Evolutionary conservation across 2,329 filamentous ascomycete species (phyloP), one percentile per base, ranked within the genome.

Genomic region (Periconia digitata): DNA sequence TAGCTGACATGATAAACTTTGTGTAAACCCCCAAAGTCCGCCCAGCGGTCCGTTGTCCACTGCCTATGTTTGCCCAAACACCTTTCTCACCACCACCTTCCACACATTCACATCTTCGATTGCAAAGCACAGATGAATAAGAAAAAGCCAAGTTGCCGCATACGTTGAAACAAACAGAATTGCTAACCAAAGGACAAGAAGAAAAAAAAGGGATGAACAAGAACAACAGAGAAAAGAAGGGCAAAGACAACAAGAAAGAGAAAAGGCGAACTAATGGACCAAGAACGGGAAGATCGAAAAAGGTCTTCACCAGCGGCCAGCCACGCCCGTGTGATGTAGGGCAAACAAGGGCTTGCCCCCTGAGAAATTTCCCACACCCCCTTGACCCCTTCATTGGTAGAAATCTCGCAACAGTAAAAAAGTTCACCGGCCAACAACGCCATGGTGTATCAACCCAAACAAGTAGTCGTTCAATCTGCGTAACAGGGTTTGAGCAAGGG

Each of bases 391-490:
- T n/a, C n/a, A n/a, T n/a, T n/a, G n/a, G n/a, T n/a, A n/a, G n/a
- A n/a, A n/a, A n/a, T 23, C 38, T 40, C 38, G n/a, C 21, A 3
- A 15, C 15, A n/a, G 24, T 40, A 24, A 13, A 15, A 40, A 23
- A 40, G 38, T n/a, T 17, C 49, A 40, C 46, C 52, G 47, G 54
- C 57, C 59, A 50, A 56, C 59, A 69, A 70, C 67, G 67, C 67
- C 68, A 49, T 59, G 52, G 55, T 58, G 53, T 54, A 54, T 64
- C 59, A 50, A 54, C 62, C 63, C 55, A 50, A 43, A 57, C 53
- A 62, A 54, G 58, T 63, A 56, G 60, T 68, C 67, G 60, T 71
- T 66, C 62, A 63, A 64, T 60, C 56, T 68, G 66, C 67, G 65
- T 71, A 65, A 68, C 57, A 54, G 58, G 59, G 54, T 56, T 48